Evolutionary conservation across 2,329 filamentous ascomycete genomes (phyloP).

Genomic region (Helotiales sp.): DNA sequence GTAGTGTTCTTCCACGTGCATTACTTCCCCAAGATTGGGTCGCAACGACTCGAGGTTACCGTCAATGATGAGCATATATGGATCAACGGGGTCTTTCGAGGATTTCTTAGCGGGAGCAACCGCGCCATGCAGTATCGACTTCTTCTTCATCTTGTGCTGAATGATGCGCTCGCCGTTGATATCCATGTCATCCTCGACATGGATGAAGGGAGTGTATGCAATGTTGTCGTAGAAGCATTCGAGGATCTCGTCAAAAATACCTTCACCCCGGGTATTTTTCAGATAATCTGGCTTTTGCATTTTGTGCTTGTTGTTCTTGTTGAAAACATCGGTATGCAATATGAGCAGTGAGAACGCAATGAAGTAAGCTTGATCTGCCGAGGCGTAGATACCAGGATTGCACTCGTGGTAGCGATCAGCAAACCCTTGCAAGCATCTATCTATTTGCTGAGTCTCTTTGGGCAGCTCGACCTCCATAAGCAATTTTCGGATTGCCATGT

Average conservation of each 20-base stretch:
- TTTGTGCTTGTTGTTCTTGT: constrained; percentile 99
- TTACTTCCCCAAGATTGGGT: constrained; percentile 86
- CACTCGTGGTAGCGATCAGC: constrained; percentile 97
- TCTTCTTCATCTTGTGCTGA: constrained; percentile 70
- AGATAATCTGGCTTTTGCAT: constrained; percentile 97
- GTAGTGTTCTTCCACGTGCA: constrained; percentile 90
- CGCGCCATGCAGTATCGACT: constrained; percentile 64
- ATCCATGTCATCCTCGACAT: constrained; percentile 89
- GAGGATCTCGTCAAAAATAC: constrained; percentile 88
- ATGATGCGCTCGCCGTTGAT: constrained; percentile 73
- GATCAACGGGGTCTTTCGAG: constrained; percentile 85
- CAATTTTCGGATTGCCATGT: constrained; percentile 94
- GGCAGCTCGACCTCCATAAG: constrained; percentile 96
- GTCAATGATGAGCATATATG: constrained; percentile 92
- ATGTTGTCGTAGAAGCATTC: constrained; percentile 99
- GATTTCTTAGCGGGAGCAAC: constrained; percentile 64
- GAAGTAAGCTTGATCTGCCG: constrained; percentile 94
- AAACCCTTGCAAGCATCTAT: constrained; percentile 90
- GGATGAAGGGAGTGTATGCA: constrained; percentile 96
- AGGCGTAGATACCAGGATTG: constrained; percentile 92
- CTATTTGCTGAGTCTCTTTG: constrained; percentile 97
- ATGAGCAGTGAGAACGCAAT: constrained; percentile 97
- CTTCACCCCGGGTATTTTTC: constrained; percentile 89
- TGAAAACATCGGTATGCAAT: constrained; percentile 97
- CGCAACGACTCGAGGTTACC: constrained; percentile 79